Evolutionary conservation across 768 basidiomycete species (phyloP), one percentile per base, ranked within the genome.

Genomic region (Serpula lacrymans): DNA sequence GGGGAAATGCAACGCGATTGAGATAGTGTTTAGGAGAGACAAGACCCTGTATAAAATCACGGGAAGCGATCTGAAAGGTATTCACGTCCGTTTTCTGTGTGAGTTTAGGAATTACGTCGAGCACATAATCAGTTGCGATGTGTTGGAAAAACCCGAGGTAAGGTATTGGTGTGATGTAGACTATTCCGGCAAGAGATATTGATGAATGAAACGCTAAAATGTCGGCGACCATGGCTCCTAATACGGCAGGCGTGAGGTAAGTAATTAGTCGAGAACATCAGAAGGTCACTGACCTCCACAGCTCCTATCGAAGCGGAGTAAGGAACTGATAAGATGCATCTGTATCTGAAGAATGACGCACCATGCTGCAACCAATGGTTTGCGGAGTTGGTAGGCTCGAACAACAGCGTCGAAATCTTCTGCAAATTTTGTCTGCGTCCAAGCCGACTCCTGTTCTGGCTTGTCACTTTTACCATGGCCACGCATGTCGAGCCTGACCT

Each of bases 401-500:
- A n/a, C n/a, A 14, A 62, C 55, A 13, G 54, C 47, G 20, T 37
- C 26, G 47, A 58, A 63, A 48, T 63, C 60, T 37, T 55, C 57
- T 23, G 62, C 62, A 28, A 49, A 45, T 17, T 43, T 39, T 13
- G 34, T n/a, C 11, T 51, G 51, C 18, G 16, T 37, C 43, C 59
- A 63, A 27, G 45, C 54, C 25, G 43, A 49, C 24, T 39, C 36
- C 6, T 42, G 37, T 32, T 46, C 22, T 3, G 58, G 58, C 34
- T 52, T 50, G 16, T 43, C 57, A 44, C 54, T 57, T 5, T 57
- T 50, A 6, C 56, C 59, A 41, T 61, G 58, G 21, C 62, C 62
- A 14, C 62, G 54, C 45, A 57, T 46, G 42, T 63, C 62, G 45
- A 60, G 62, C 13, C 55, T 48, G 35, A 63, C 57, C 47, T 49